phyloP scores from a whole-genome alignment of 2,329 filamentous ascomycete genomes.

The Talaromyces sp. region DNA sequence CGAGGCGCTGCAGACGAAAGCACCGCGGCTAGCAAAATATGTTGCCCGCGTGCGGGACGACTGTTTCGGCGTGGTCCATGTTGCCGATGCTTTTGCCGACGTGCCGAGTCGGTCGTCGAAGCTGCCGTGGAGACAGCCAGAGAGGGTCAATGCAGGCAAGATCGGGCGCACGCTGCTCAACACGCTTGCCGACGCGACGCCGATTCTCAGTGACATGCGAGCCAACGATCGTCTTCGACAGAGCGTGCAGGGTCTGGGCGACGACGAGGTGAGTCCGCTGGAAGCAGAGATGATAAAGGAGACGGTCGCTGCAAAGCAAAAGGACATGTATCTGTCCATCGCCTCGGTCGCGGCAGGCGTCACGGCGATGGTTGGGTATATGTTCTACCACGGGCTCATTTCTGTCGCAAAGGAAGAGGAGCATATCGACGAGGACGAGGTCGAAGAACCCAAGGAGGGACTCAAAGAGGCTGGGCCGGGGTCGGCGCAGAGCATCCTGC shows the following conservation, averaged over 20 bases:
- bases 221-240: conserved; percentile 33
- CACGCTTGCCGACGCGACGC: conserved; percentile 31
- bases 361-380: conserved; percentile 32
- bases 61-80: conserved; percentile 32
- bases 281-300: conserved; percentile 22
- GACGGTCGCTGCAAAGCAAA: conserved; percentile 21
- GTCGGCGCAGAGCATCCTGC: conserved; percentile 6
- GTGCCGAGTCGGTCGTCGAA: not conserved
- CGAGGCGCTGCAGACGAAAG: conserved; percentile 51
- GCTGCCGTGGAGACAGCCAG: conserved; percentile 33
- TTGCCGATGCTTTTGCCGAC: conserved; percentile 19
- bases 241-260: conserved; percentile 18
- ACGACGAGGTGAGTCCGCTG: conserved; percentile 11
- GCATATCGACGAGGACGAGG: conserved; percentile 3
- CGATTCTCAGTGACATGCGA: conserved; percentile 32
- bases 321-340: conserved; percentile 32
- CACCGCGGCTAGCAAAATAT: conserved; percentile 41
- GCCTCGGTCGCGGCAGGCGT: conserved; percentile 30
- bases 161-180: conserved; percentile 31
- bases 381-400: conserved; percentile 26
- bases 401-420: conserved; percentile 5
- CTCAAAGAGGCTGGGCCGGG: not conserved
- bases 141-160: conserved; percentile 25
- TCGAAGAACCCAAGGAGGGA: not conserved
- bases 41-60: conserved; percentile 33